A percentile compares a stretch with the other conserved stretches of the same genome.
phyloP scores from a whole-genome alignment of 257 asterid genomes.

The Solanum etuberosum region DNA sequence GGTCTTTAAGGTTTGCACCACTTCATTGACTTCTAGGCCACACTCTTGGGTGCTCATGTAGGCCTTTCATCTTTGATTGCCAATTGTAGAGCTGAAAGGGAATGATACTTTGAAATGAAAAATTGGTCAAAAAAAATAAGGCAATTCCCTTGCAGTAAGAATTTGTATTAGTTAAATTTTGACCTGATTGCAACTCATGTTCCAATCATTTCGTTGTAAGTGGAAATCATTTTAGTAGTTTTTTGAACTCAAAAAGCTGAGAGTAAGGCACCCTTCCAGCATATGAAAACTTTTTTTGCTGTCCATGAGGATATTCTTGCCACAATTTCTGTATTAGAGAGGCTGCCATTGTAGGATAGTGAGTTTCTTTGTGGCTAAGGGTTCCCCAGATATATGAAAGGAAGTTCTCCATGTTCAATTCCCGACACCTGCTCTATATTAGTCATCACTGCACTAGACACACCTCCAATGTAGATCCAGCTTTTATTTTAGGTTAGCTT shows the following conservation, averaged over 20 bases:
- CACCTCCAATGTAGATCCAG: not conserved
- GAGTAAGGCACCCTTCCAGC: not conserved
- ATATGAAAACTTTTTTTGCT: not conserved
- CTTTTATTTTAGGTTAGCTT: not conserved
- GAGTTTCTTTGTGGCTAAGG: not conserved
- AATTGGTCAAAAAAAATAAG: not conserved
- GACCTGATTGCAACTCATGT: not conserved
- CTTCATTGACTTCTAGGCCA: not conserved
- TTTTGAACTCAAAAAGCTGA: not conserved
- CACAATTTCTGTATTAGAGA: not conserved
- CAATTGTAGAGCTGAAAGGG: not conserved
- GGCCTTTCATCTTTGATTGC: constrained; percentile 4
- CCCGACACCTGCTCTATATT: not conserved
- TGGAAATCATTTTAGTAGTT: not conserved
- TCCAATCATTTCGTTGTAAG: not conserved
- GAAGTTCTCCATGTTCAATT: not conserved
- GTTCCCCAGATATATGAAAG: not conserved
- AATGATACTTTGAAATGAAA: not conserved
- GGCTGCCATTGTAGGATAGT: not conserved
- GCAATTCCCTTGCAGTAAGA: not conserved
- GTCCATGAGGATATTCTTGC: not conserved
- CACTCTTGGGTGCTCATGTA: constrained; percentile 22
- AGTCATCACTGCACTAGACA: not conserved
- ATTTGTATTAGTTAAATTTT: not conserved
- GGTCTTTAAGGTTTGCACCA: not conserved